Base-by-base conservation (phyloP, 2,329 filamentous ascomycete species). In the Monosporascus cannonballus region DNA sequence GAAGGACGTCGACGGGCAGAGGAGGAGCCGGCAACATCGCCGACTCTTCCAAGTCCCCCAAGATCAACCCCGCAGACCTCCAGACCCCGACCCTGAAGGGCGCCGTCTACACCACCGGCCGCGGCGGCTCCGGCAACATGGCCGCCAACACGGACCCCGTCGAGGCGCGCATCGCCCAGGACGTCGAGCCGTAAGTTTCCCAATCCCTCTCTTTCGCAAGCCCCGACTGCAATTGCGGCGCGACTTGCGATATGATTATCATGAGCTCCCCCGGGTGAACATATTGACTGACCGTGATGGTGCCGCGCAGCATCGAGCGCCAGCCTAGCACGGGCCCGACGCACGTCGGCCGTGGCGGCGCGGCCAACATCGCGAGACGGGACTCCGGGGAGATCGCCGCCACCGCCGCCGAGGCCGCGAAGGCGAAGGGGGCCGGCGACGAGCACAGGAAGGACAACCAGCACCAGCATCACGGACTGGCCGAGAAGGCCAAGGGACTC, bases 61-160 rank as follows among this genome's bases (percentile, higher is more conserved):
- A 71, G 54, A 61, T 83, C 45, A 71, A 75, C 30, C 74, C 83
- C 49, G 73, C 81, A 58, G 88, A 93, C 64, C 83, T 96, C 57
- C 75, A 86, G 63, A 96, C 91, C 1, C 92, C 92, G 1, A 87
- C 83, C 14, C 82, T 97, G 67, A 96, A 95, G 74, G 81, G 81
- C 47, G 74, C 87, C n/a, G 77, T 89, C 59, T 91, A 93, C 66
- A 96, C 92, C 20, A 96, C 92, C 3, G 92, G 92, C 52, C 88
- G 92, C 49, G 92, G 92, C 52, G 92, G 92, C 56, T 85, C 82
- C 4, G 91, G 91, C 55, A 96, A 96, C 75, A 96, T 96, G 87
- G 84, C 87, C 47, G 76, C 73, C 60, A 85, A 86, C 66, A 83
- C 83, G 57, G 86, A 94, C 62, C 83, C 86, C 3, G 73, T 77